Evolutionary conservation across 2,329 filamentous ascomycete species (phyloP).

Genomic region (Talaromyces amestolkiae): DNA sequence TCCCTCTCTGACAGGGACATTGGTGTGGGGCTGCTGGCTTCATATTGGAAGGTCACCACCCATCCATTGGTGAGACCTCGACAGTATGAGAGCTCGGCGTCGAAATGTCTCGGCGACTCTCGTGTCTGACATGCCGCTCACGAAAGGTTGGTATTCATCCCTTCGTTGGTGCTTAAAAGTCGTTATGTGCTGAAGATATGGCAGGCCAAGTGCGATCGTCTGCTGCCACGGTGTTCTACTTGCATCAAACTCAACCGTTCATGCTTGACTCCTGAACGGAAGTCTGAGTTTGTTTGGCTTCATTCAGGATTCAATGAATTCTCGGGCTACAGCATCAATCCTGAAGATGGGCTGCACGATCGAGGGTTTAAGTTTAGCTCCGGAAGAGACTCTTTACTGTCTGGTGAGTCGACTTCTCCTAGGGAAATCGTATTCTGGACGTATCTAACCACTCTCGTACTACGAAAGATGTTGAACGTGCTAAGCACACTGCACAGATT

Average conservation of each 20-base stretch:
- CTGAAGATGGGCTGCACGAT: not conserved
- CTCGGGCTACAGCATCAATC: not conserved
- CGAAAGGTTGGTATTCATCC: not conserved
- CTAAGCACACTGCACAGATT: not conserved
- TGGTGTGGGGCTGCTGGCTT: not conserved
- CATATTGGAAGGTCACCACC: not conserved
- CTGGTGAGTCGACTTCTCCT: not conserved
- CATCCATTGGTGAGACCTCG: not conserved
- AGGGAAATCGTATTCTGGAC: not conserved
- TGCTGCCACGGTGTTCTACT: not conserved
- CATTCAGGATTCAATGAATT: not conserved
- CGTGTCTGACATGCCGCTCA: not conserved
- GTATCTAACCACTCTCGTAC: not conserved
- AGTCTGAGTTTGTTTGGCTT: not conserved
- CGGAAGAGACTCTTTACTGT: not conserved
- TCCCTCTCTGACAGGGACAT: not conserved
- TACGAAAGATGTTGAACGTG: not conserved
- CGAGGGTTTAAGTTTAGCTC: not conserved
- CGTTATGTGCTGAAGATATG: not conserved
- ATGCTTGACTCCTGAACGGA: not conserved
- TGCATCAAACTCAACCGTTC: not conserved
- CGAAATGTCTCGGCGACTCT: not conserved
- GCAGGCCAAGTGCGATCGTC: not conserved
- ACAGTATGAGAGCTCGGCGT: not conserved
- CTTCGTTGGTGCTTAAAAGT: not conserved